Evolutionary conservation across 306 rosid species (phyloP).

Genomic region (Potentilla sterilis): DNA sequence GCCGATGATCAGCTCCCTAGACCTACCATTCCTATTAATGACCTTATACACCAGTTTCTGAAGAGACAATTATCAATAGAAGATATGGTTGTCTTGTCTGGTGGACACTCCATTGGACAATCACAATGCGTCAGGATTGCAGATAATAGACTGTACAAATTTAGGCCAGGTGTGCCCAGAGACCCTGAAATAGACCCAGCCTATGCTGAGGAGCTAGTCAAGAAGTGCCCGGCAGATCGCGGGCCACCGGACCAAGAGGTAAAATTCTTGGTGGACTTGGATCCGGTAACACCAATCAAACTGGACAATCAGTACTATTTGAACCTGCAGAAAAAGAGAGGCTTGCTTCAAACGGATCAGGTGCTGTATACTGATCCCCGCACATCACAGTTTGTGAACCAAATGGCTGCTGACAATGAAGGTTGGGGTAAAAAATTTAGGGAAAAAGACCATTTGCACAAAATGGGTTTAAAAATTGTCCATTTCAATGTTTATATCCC

Average conservation of each 20-base stretch:
- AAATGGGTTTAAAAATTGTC: too few relatives aligned
- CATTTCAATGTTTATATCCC: too few relatives aligned
- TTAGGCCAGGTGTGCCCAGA: background rate
- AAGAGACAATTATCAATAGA: conserved; percentile 38
- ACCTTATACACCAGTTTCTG: conserved; percentile 22
- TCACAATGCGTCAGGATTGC: conserved; percentile 39
- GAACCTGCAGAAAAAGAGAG: conserved; percentile 32
- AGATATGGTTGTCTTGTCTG: conserved; percentile 51
- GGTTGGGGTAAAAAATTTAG: conserved; percentile 18
- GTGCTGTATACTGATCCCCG: conserved; percentile 30
- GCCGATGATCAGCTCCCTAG: conserved; percentile 33
- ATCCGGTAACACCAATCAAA: conserved; percentile 38
- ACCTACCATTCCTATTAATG: background rate
- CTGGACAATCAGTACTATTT: conserved; percentile 47
- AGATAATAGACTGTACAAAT: conserved; percentile 36
- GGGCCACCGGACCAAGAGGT: background rate
- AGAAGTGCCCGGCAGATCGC: conserved; percentile 22
- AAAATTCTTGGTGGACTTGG: conserved; percentile 30
- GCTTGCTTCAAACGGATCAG: conserved; percentile 48
- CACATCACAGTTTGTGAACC: conserved; percentile 30
- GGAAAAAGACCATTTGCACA: too few relatives aligned
- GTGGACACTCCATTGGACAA: conserved; percentile 64
- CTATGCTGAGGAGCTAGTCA: conserved; percentile 10
- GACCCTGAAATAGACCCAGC: conserved; percentile 29
- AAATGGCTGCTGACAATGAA: conserved; percentile 24